Evolutionary conservation across 345 rosid species (phyloP), one percentile per base, ranked within the genome.

Genomic region (Melaleuca alternifolia): DNA sequence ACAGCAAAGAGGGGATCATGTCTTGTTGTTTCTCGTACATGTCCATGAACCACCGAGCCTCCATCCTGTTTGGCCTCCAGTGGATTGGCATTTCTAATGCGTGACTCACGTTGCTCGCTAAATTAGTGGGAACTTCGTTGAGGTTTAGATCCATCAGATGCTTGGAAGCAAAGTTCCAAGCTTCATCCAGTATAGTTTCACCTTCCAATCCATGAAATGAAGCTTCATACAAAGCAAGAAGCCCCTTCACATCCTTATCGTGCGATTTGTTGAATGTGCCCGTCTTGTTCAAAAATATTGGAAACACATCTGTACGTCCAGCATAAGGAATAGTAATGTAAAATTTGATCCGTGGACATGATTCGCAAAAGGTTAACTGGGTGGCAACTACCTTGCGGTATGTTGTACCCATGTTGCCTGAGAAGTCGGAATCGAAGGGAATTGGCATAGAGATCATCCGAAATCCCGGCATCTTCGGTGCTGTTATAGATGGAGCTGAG

Each of bases 151-250:
- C 59, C 83, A 50, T 84, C 85, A 85, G 50, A 46, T 44, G 41
- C 30, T 14, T 57, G 18, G n/a, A 56, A 14, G 88, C 14, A 50
- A 84, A 86, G 28, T 33, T 23, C 75, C 50, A 79, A 41, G 88
- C 88, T 41, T 85, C 83, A 52, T 86, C 87, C 33, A 89, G 51
- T 16, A 57, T 51, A 13, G 26, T 53, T 85, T 89, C 90, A 11
- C 87, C 90, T 84, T 83, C 56, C 15, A 82, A 46, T 9, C 85
- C 85, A 53, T 84, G 65, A 52, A 48, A 85, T 21, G 89, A 88
- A 54, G 91, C 91, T 86, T 89, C 89, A 84, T 89, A 86, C 48
- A 89, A 51, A 51, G 88, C 75, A 26, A 89, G 46, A 41, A 89
- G 71, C n/a, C 52, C 91, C 54, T 88, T 54, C 21, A 88, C 82